phyloP scores from a whole-genome alignment of 345 rosid species.

The Sonneratia caseolaris region DNA sequence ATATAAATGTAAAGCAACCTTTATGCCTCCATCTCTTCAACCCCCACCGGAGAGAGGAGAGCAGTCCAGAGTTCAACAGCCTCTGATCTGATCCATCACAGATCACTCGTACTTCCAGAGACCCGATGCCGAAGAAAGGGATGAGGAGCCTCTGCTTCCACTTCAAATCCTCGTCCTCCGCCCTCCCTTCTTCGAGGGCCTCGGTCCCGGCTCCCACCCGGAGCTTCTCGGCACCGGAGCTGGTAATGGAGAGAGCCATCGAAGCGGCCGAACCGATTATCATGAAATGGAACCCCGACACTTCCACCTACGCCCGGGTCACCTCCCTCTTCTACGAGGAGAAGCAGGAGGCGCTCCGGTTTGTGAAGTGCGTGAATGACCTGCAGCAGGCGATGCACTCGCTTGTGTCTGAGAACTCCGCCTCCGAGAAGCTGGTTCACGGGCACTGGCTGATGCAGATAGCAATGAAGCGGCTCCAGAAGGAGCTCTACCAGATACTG shows the following conservation, averaged over 20 bases:
- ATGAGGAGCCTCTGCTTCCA: slow-evolving; percentile 15
- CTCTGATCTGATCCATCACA: not conserved
- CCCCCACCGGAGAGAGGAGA: too few species aligned
- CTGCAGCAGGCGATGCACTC: slow-evolving; percentile 16
- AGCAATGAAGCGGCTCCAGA: slow-evolving; percentile 15
- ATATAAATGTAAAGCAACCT: too few species aligned
- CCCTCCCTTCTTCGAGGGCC: not conserved
- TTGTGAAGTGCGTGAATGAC: slow-evolving; percentile 9
- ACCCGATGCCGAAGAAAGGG: slow-evolving; percentile 6
- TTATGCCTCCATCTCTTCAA: too few species aligned
- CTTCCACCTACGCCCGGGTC: slow-evolving; percentile 4
- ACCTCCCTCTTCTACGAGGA: slow-evolving; percentile 14
- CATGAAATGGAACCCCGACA: slow-evolving; percentile 12
- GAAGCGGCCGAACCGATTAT: slow-evolving; percentile 4
- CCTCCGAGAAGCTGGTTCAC: slow-evolving; percentile 6
- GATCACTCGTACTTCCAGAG: not conserved
- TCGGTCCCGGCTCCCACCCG: not conserved
- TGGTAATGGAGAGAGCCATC: slow-evolving; percentile 3
- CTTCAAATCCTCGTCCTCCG: slow-evolving; percentile 1
- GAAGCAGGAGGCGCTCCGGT: slow-evolving; percentile 10
- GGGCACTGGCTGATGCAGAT: slow-evolving; percentile 13
- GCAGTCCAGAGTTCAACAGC: too few species aligned
- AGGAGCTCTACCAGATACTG: slow-evolving; percentile 19
- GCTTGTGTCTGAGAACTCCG: slow-evolving; percentile 4
- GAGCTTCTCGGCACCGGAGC: not conserved